Percentiles rank a stretch among this genome's conserved stretches.
phyloP scores from a whole-genome alignment of 148 eudicot species.

The Beta vulgaris region DNA sequence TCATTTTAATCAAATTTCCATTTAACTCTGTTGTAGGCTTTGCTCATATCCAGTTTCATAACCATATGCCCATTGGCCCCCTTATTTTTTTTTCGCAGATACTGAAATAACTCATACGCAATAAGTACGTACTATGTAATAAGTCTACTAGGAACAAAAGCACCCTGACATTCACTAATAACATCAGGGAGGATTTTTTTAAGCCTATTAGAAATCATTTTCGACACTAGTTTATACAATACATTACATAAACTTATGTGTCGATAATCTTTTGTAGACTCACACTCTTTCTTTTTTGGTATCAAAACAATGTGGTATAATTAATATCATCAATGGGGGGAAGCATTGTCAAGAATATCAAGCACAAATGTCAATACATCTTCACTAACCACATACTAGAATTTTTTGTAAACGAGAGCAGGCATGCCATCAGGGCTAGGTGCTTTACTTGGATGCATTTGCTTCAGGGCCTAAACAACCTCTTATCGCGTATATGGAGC shows the following conservation, averaged over 20 bases:
- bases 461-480: no score
- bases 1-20: background rate
- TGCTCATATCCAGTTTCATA: no score
- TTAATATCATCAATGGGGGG: background rate
- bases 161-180: background rate
- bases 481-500: no score
- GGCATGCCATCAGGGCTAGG: background rate
- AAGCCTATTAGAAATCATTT: background rate
- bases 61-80: background rate
- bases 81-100: background rate
- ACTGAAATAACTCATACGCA: background rate
- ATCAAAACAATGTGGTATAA: no score
- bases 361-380: background rate
- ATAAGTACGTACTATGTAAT: background rate
- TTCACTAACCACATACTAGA: background rate
- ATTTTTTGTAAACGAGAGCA: background rate
- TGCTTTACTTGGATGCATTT: background rate
- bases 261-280: background rate
- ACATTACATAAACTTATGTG: background rate
- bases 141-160: no score
- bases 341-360: no score
- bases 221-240: background rate
- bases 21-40: no score
- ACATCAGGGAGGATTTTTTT: background rate
- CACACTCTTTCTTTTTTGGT: background rate